Percentiles rank a stretch among this genome's conserved stretches.
Conservation (phyloP, 257 asterid genomes). For the Euphrasia confusa region DNA sequence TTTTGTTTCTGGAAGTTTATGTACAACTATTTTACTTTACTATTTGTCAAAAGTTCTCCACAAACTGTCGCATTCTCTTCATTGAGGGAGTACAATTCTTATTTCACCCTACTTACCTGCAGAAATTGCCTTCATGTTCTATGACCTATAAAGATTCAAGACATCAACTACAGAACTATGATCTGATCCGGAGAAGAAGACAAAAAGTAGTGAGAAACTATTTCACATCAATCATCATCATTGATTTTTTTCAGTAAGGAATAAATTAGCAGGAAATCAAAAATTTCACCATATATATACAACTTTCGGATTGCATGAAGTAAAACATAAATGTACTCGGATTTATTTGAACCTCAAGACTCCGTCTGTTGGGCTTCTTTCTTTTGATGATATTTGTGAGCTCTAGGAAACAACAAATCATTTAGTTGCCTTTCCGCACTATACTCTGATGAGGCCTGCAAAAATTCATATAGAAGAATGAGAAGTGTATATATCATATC, state of each 20-base stretch:
- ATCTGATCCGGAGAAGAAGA: neutral
- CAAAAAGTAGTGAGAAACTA: neutral
- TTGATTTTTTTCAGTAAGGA: slow-evolving; percentile 19
- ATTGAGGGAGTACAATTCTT: neutral
- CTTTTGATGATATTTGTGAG: slow-evolving; percentile 59
- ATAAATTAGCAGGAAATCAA: slow-evolving; percentile 28
- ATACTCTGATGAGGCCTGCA: slow-evolving; percentile 91
- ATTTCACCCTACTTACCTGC: neutral
- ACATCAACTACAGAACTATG: neutral
- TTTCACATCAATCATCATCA: slow-evolving; percentile 9
- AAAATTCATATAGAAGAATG: neutral
- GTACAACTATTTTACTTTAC: no score
- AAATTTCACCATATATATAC: slow-evolving; percentile 40
- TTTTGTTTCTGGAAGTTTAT: no score
- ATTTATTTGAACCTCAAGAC: slow-evolving; percentile 33
- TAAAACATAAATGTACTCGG: slow-evolving; percentile 20
- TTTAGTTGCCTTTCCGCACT: slow-evolving; percentile 88
- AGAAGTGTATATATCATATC: neutral
- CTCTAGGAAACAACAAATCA: slow-evolving; percentile 68
- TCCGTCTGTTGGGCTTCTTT: slow-evolving; percentile 83
- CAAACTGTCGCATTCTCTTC: no score
- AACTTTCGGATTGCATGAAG: slow-evolving; percentile 26
- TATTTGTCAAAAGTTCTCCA: no score
- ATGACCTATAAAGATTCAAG: neutral
- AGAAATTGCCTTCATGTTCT: neutral